Percentiles rank a stretch among this genome's conserved stretches.
Conservation (phyloP, 1,284 basidiomycete genomes). For the Nidula niveotomentosa region DNA sequence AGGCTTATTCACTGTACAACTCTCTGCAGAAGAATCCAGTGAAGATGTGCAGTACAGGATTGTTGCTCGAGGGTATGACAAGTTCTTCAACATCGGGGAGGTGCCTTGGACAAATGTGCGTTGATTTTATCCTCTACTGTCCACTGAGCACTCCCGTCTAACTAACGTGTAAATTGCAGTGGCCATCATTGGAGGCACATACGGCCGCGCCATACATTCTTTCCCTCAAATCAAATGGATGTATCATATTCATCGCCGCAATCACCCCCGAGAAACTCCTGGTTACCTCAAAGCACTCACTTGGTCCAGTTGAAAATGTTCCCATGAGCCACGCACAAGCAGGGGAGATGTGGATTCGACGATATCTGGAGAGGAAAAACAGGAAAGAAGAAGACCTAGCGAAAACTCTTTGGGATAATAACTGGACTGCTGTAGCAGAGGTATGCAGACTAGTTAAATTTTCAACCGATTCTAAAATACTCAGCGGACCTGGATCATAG, state of each 20-base stretch:
- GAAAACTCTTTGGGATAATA: conserved; percentile 73
- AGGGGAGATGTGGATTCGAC: conserved; percentile 82
- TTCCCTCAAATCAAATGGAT: conserved; percentile 96
- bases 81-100: conserved; percentile 98
- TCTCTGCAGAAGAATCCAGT: conserved; percentile 10
- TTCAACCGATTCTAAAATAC: too few species aligned
- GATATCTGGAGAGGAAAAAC: conserved; percentile 65
- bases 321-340: conserved; percentile 70
- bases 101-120: conserved; percentile 92
- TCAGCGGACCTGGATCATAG: conserved; percentile 35
- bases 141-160: background rate
- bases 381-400: conserved; percentile 81
- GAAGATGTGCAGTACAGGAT: conserved; percentile 58
- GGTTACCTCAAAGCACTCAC: conserved; percentile 91
- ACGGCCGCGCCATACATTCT: conserved; percentile 85
- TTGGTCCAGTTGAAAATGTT: conserved; percentile 51
- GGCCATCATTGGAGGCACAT: conserved; percentile 72
- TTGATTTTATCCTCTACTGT: conserved; percentile 7
- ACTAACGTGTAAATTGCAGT: conserved; percentile 47
- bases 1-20: conserved; percentile 77
- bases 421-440: conserved; percentile 92
- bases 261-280: conserved; percentile 77
- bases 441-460: conserved; percentile 37
- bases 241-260: conserved; percentile 95
- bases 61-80: conserved; percentile 94